Evolutionary conservation across 768 basidiomycete genomes (phyloP).

Genomic region (Rhizopogon vulgaris): DNA sequence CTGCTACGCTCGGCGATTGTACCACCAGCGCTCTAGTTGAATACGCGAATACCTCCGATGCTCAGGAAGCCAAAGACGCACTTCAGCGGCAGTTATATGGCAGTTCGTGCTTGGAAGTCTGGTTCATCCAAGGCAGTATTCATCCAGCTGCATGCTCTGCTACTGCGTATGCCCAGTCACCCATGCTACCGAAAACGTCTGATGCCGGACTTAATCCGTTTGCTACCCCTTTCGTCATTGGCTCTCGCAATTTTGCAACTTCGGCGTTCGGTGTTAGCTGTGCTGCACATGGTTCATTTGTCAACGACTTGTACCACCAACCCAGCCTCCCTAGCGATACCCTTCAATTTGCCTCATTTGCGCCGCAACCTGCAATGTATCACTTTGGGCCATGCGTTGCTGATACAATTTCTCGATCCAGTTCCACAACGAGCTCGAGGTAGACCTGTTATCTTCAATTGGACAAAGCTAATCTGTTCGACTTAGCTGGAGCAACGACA

Average conservation of each 20-base stretch:
- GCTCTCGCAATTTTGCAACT: constrained; percentile 5
- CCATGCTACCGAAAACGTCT: constrained; percentile 6
- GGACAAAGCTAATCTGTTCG: background rate
- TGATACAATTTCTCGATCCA: constrained; percentile 26
- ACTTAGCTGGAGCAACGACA: constrained; percentile 25
- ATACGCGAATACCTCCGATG: constrained; percentile 46
- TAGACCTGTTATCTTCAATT: constrained; percentile 10
- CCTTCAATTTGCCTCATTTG: constrained; percentile 9
- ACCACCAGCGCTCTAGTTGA: constrained; percentile 58
- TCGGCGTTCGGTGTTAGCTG: background rate
- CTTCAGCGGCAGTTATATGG: constrained; percentile 62
- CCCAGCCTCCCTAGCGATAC: constrained; percentile 16
- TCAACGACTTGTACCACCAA: constrained; percentile 2
- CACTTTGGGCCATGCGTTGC: constrained; percentile 11
- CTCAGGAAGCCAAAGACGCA: constrained; percentile 58
- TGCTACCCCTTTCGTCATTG: constrained; percentile 23
- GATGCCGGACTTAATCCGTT: constrained; percentile 27
- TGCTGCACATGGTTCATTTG: constrained; percentile 2
- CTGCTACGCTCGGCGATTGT: constrained; percentile 27
- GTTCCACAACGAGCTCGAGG: constrained; percentile 28
- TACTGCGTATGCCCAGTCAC: constrained; percentile 3
- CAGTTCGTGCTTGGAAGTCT: constrained; percentile 34
- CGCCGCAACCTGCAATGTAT: constrained; percentile 18
- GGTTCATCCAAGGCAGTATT: constrained; percentile 26
- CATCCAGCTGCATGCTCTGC: constrained; percentile 3